Conservation (phyloP, 169 alveolate species). For the Amoebophrya sp. region DNA sequence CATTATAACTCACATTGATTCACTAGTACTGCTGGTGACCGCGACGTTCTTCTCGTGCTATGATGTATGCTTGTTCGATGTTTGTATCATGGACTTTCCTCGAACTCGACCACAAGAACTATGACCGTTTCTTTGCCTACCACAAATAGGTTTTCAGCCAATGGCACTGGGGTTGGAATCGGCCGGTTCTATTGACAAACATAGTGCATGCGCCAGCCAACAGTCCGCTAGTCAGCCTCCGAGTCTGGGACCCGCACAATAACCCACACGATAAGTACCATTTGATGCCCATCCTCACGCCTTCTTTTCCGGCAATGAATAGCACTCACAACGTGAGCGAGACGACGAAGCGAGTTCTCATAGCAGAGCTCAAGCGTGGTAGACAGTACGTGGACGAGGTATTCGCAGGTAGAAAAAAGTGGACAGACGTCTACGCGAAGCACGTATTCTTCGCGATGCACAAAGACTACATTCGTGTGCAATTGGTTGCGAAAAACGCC, state of each 20-base stretch:
- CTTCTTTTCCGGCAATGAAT: constrained; percentile 96
- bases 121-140: too few relatives aligned
- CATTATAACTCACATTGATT: too few relatives aligned
- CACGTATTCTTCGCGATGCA: not conserved
- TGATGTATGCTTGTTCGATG: too few relatives aligned
- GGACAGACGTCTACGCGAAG: not conserved
- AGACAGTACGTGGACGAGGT: not conserved
- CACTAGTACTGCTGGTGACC: too few relatives aligned
- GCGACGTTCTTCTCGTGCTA: too few relatives aligned
- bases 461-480: not conserved
- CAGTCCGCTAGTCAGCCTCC: not conserved
- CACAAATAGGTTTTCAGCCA: not conserved
- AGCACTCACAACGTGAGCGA: constrained; percentile 82
- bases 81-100: too few relatives aligned
- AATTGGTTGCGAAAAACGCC: not conserved
- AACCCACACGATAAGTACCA: constrained; percentile 68
- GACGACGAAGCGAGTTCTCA: constrained; percentile 82
- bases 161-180: not conserved
- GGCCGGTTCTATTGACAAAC: not conserved
- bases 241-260: not conserved
- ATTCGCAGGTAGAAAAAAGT: not conserved
- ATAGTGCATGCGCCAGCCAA: not conserved
- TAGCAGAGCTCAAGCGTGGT: constrained; percentile 79
- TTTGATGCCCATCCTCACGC: constrained; percentile 92
- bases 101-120: too few relatives aligned